Evolutionary conservation across 805 yeast species (phyloP).

Genomic region (Spathaspora sp.): DNA sequence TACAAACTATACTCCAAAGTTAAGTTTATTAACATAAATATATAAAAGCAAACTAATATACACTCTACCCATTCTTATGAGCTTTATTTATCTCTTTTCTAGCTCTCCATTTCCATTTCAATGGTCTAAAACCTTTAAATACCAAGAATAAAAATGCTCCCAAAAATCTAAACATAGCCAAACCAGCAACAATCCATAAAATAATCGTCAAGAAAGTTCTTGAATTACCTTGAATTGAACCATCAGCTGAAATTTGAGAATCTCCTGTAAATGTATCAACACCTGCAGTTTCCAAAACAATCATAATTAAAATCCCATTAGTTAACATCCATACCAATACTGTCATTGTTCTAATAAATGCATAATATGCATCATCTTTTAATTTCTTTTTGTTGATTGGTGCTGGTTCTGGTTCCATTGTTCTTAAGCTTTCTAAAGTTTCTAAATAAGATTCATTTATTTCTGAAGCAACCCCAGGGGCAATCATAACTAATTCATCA

Average conservation of each 20-base stretch:
- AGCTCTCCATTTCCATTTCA: conserved; percentile 35
- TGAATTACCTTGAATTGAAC: conserved; percentile 42
- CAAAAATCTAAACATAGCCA: conserved; percentile 78
- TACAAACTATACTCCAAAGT: not conserved
- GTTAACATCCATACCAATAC: conserved; percentile 88
- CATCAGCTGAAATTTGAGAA: conserved; percentile 22
- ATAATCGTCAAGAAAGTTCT: conserved; percentile 76
- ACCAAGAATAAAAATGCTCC: conserved; percentile 66
- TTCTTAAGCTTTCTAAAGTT: conserved; percentile 56
- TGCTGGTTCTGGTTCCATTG: conserved; percentile 30
- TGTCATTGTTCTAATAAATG: conserved; percentile 83
- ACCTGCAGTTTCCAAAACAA: conserved; percentile 85
- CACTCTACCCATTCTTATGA: not conserved
- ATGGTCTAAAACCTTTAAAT: conserved; percentile 33
- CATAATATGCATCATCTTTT: conserved; percentile 69
- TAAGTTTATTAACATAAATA: not conserved
- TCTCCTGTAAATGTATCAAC: conserved; percentile 41
- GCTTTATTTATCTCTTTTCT: conserved; percentile 10
- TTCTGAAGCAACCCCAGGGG: conserved; percentile 71
- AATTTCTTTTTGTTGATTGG: conserved; percentile 15
- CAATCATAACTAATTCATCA: conserved; percentile 39
- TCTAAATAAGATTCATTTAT: conserved; percentile 71
- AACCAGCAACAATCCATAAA: conserved; percentile 88
- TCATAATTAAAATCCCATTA: conserved; percentile 75
- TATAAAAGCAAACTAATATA: not conserved